A percentile compares a stretch with the other conserved stretches of the same genome.
phyloP scores from a whole-genome alignment of 352 stramenopile genomes.

The Pythium aristosporum region DNA sequence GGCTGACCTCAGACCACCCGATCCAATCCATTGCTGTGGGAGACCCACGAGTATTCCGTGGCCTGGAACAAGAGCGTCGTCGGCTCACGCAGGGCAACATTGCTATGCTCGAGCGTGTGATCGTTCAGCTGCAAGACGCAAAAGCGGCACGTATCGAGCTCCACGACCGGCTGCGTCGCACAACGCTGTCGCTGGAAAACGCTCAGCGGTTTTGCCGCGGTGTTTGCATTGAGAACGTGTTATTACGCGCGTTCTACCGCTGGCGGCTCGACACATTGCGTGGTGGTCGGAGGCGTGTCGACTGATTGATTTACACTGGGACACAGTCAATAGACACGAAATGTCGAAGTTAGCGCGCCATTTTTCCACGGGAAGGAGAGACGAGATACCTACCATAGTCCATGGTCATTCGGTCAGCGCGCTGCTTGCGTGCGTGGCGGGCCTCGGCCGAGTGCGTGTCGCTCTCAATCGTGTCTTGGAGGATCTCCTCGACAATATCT shows the following conservation, averaged over 20 bases:
- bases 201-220: conserved; percentile 5
- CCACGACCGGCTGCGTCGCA: conserved; percentile 9
- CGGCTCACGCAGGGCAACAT: conserved; percentile 20
- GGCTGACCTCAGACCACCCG: not conserved
- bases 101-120: conserved; percentile 23
- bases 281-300: not conserved
- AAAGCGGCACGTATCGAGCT: conserved; percentile 8
- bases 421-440: conserved; percentile 43
- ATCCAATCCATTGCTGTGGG: not conserved
- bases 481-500: conserved; percentile 98
- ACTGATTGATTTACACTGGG: not conserved
- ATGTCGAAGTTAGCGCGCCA: no score
- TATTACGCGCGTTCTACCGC: conserved; percentile 21
- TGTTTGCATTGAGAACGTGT: conserved; percentile 1
- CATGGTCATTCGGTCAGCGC: conserved; percentile 55
- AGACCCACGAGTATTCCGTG: not conserved
- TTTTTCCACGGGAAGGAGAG: not conserved
- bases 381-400: conserved; percentile 46
- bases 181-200: conserved; percentile 4
- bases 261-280: conserved; percentile 9
- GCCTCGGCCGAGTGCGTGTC: conserved; percentile 87
- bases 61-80: conserved; percentile 19
- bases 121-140: conserved; percentile 16
- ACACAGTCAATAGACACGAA: not conserved
- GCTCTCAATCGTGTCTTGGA: conserved; percentile 95